Conservation (phyloP, 208 protist genomes). For the Crithidia bombi region DNA sequence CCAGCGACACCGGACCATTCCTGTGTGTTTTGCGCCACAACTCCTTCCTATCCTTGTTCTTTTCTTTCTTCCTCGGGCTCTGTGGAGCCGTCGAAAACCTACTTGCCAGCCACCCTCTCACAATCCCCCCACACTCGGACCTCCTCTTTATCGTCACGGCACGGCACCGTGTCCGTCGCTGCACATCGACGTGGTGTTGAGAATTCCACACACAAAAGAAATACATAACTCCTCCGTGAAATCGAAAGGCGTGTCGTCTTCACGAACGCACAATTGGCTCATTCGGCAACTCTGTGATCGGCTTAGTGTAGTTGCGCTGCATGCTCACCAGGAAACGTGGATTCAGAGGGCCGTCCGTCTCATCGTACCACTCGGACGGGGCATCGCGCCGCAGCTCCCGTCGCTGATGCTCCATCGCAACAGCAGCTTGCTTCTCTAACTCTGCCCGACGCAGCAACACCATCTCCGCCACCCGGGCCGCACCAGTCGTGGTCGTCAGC, state of each 20-base stretch:
- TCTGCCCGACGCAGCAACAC: slow-evolving; percentile 78
- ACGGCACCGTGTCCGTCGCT: neutral
- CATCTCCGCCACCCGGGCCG: slow-evolving; percentile 82
- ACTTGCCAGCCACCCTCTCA: neutral
- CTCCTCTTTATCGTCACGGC: neutral
- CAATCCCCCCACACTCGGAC: neutral
- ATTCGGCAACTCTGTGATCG: slow-evolving; percentile 73
- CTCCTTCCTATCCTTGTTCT: too few relatives aligned
- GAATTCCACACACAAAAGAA: too few relatives aligned
- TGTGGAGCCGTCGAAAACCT: neutral
- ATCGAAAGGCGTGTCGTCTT: too few relatives aligned
- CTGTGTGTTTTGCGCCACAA: too few relatives aligned
- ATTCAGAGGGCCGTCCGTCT: slow-evolving; percentile 81
- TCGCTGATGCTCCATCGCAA: slow-evolving; percentile 50
- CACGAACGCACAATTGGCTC: slow-evolving; percentile 33
- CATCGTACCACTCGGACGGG: slow-evolving; percentile 87
- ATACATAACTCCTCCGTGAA: too few relatives aligned
- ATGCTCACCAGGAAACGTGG: slow-evolving; percentile 78
- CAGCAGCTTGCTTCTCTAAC: slow-evolving; percentile 69
- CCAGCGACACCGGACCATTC: too few relatives aligned
- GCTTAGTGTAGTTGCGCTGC: slow-evolving; percentile 71
- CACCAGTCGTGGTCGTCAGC: slow-evolving; percentile 85
- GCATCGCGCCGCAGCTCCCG: slow-evolving; percentile 28
- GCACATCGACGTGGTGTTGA: neutral
- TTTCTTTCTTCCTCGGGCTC: too few relatives aligned